Percentiles rank a stretch among this genome's conserved stretches.
These are phyloP conservation scores for Sanghuangporus baumii DNA, from an alignment of 1,284 basidiomycete species.

Conservation along the genomic window DNA sequence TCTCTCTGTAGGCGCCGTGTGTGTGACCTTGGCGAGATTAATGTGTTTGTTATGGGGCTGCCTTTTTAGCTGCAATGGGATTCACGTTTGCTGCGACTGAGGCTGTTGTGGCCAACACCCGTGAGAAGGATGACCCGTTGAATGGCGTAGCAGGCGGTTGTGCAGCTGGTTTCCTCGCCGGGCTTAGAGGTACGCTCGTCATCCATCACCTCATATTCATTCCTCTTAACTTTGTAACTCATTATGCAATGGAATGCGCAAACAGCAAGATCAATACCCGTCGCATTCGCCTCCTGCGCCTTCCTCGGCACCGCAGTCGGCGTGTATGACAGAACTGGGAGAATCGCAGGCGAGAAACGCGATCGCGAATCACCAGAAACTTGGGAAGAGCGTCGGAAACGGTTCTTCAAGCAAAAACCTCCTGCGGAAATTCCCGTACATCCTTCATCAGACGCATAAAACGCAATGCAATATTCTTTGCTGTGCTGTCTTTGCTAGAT, in stretches of 20 bases:
- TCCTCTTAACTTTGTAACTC: neutral
- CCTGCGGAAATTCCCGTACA: constrained; percentile 1
- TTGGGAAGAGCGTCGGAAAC: constrained; percentile 57
- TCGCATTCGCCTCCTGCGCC: constrained; percentile 78
- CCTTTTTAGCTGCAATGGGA: constrained; percentile 77
- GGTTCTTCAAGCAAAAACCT: constrained; percentile 61
- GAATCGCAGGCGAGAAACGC: constrained; percentile 41
- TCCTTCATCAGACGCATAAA: constrained; percentile 9
- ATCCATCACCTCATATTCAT: constrained; percentile 13
- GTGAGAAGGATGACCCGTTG: constrained; percentile 76
- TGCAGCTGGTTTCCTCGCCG: constrained; percentile 89
- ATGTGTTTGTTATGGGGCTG: constrained; percentile 4
- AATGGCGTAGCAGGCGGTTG: constrained; percentile 89
- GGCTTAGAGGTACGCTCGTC: constrained; percentile 62
- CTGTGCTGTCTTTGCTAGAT: neutral
- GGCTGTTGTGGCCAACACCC: constrained; percentile 73
- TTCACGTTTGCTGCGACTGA: constrained; percentile 84
- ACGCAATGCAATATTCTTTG: neutral
- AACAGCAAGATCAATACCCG: constrained; percentile 78
- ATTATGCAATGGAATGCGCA: constrained; percentile 10
- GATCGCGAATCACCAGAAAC: constrained; percentile 29
- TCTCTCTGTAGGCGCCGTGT: neutral
- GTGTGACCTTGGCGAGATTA: neutral
- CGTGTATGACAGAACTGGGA: constrained; percentile 79
- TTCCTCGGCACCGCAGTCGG: constrained; percentile 79